Evolutionary conservation across 2,329 filamentous ascomycete genomes (phyloP).

Genomic region (Hymenoscyphus infarciens): DNA sequence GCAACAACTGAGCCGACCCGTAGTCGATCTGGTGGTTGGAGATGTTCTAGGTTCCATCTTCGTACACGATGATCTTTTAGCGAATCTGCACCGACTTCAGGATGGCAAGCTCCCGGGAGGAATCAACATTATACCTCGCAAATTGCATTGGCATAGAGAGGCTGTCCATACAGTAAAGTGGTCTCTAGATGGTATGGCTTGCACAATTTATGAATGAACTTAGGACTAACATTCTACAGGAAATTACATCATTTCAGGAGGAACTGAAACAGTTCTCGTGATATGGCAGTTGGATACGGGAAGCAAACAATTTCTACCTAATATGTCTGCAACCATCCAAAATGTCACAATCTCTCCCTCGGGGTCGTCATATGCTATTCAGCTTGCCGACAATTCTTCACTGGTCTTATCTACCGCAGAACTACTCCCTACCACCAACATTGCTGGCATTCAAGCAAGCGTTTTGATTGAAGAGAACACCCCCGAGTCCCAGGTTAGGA

Average conservation of each 20-base stretch:
- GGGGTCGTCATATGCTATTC: conserved; percentile 78
- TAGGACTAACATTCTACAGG: conserved; percentile 49
- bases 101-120: conserved; percentile 24
- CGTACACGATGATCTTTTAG: conserved; percentile 73
- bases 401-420: conserved; percentile 90
- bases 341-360: conserved; percentile 76
- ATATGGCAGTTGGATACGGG: conserved; percentile 91
- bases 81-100: conserved; percentile 46
- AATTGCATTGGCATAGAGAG: conserved; percentile 87
- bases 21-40: conserved; percentile 75
- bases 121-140: conserved; percentile 49
- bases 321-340: conserved; percentile 81
- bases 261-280: conserved; percentile 82
- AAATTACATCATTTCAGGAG: conserved; percentile 92
- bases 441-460: conserved; percentile 74
- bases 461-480: conserved; percentile 48
- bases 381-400: conserved; percentile 86
- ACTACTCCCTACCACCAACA: conserved; percentile 76
- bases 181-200: conserved; percentile 75
- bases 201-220: background rate
- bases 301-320: conserved; percentile 79
- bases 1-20: conserved; percentile 35
- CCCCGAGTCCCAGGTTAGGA: conserved; percentile 51
- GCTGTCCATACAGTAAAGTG: conserved; percentile 83
- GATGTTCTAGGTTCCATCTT: conserved; percentile 73